Percentiles rank a stretch among this genome's conserved stretches.
Conservation (phyloP, 768 basidiomycete species). For the Filobasidium floriforme region DNA sequence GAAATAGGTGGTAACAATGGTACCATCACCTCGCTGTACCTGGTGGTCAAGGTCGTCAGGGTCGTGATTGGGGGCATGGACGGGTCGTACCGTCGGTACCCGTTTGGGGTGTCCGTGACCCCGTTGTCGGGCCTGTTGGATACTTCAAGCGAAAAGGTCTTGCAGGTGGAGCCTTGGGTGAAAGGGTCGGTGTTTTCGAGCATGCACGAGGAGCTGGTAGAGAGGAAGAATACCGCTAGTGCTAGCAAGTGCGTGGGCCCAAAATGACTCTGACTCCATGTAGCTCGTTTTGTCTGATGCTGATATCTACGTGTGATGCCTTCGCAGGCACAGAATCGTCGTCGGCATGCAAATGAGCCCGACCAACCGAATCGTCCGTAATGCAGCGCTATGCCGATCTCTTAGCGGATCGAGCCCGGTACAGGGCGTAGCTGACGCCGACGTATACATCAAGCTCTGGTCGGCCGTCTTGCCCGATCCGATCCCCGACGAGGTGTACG, state of each 20-base stretch:
- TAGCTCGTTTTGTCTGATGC: not conserved
- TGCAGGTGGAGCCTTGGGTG: not conserved
- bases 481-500: constrained; percentile 5
- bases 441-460: constrained; percentile 9
- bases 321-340: not conserved
- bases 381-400: not conserved
- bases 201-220: constrained; percentile 3
- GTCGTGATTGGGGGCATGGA: not conserved
- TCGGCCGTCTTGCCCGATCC: constrained; percentile 4
- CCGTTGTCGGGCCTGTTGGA: not conserved
- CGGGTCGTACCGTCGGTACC: not conserved
- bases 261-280: too few species aligned
- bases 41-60: constrained; percentile 7
- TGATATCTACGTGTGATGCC: not conserved
- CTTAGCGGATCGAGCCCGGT: not conserved
- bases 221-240: not conserved
- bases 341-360: not conserved
- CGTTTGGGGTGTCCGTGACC: not conserved
- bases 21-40: not conserved
- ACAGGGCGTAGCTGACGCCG: not conserved
- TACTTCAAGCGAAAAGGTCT: not conserved
- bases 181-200: not conserved
- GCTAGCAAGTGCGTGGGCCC: not conserved
- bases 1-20: not conserved
- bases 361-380: not conserved